Base-by-base conservation (phyloP, 176 grass and related monocot species). In the Canna indica region DNA sequence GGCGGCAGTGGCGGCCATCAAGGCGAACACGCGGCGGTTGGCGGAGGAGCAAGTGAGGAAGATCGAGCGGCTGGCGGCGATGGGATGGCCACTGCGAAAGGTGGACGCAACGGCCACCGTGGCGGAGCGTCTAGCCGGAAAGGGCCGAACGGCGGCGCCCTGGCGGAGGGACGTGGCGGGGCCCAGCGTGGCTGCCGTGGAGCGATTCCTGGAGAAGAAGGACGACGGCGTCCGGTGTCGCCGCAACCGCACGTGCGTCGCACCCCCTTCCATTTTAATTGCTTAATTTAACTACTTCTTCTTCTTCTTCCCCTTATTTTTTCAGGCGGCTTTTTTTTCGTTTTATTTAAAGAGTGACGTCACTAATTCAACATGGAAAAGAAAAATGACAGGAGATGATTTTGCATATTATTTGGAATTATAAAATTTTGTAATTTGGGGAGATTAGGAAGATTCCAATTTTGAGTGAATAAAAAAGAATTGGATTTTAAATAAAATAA, bases 21-120 rank as follows among this genome's bases (percentile, higher is more conserved):
- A 90, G 82, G 70, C 29, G 2, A 95, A 95, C 85, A 90, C 87
- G 53, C 85, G 91, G 61, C 76, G 82, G 39, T 87, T 95, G 48
- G 91, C 87, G 31, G 79, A 67, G 17, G 79, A 67, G 65, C 91
- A 95, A 71, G 82, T 73, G 71, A 29, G 77, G 76, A 95, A 95
- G 82, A 95, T 95, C 47, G 76, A 83, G 17, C 70, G 76, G 42
- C 87, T 95, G 84, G 75, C 61, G 2, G 75, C 20, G 25, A 87
- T 87, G 87, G 78, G 84, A n/a, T 95, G 91, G 91, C 77, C 87
- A 53, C 42, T 90, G 27, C 70, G 47, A n/a, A 82, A 82, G 39
- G 82, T 95, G 10, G 80, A 95, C 83, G 91, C 87, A 12, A 90
- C 87, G 16, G 71, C 50, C 1, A 79, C 83, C 11, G 63, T 90